A percentile compares a stretch with the other conserved stretches of the same genome.
These are phyloP conservation scores for Mycena amicta DNA, from an alignment of 768 basidiomycete species.

Conservation along the genomic window DNA sequence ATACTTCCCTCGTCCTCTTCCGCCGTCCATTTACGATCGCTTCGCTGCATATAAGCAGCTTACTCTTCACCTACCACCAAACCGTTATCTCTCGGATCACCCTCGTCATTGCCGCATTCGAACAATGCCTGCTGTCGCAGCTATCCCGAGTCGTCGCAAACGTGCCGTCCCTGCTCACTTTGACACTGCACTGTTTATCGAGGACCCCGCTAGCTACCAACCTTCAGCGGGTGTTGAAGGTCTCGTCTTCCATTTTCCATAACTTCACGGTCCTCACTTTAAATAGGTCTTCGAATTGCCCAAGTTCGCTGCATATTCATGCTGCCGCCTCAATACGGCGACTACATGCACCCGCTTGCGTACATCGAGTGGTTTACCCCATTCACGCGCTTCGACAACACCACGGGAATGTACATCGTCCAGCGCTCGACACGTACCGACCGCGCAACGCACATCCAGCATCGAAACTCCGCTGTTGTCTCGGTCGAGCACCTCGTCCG, in stretches of 20 bases:
- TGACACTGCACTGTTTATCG: constrained; percentile 14
- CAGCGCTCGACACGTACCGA: too few relatives aligned
- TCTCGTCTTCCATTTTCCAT: background rate
- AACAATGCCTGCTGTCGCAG: background rate
- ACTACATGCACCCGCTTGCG: constrained; percentile 17
- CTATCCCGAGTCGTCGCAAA: background rate
- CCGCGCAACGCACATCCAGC: constrained; percentile 19
- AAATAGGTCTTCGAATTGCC: constrained; percentile 26
- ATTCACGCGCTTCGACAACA: constrained; percentile 14
- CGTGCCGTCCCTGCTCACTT: constrained; percentile 5
- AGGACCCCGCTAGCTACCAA: constrained; percentile 3
- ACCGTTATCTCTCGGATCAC: too few relatives aligned
- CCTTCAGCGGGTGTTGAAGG: constrained; percentile 3
- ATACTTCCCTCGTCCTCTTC: too few relatives aligned
- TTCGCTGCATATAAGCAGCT: too few relatives aligned
- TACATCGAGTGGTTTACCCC: constrained; percentile 33
- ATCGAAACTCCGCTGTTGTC: constrained; percentile 22
- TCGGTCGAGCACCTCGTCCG: constrained; percentile 13
- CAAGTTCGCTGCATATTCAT: constrained; percentile 25
- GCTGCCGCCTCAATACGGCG: constrained; percentile 17
- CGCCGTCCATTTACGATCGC: too few relatives aligned
- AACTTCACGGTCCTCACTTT: background rate
- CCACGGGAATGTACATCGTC: constrained; percentile 24
- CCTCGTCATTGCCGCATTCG: background rate
- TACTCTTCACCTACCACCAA: too few relatives aligned